phyloP scores from a whole-genome alignment of 768 basidiomycete species.

The Lactarius deliciosus region DNA sequence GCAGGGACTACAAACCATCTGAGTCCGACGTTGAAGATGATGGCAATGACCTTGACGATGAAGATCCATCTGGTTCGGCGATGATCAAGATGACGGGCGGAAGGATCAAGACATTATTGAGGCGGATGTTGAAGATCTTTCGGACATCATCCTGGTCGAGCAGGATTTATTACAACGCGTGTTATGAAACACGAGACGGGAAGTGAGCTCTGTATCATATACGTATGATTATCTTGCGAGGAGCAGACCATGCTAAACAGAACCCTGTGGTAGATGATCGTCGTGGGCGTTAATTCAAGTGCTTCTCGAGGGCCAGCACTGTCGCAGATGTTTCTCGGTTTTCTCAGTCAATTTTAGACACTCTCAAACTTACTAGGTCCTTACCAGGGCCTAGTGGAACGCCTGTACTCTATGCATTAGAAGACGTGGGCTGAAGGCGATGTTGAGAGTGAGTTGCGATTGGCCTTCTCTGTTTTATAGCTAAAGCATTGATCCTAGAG shows the following conservation, averaged over 20 bases:
- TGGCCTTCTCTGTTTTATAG: background rate
- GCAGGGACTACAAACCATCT: conserved; percentile 73
- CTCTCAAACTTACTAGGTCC: conserved; percentile 67
- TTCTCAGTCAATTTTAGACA: conserved; percentile 43
- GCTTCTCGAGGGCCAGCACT: conserved; percentile 58
- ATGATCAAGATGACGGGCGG: conserved; percentile 82
- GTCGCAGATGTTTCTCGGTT: conserved; percentile 53
- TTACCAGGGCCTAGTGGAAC: conserved; percentile 69
- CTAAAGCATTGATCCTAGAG: conserved; percentile 35
- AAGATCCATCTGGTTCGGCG: conserved; percentile 81
- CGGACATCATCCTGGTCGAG: conserved; percentile 72
- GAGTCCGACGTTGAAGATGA: conserved; percentile 77
- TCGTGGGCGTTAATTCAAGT: conserved; percentile 27
- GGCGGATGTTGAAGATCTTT: conserved; percentile 69
- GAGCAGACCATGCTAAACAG: conserved; percentile 19
- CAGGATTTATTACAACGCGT: conserved; percentile 57
- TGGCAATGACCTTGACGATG: conserved; percentile 53
- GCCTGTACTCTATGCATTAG: conserved; percentile 68
- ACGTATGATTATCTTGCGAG: conserved; percentile 17
- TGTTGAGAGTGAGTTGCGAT: conserved; percentile 49
- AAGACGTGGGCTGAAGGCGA: conserved; percentile 58
- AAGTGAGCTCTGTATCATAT: conserved; percentile 17
- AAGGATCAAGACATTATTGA: conserved; percentile 78
- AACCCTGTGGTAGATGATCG: conserved; percentile 10
- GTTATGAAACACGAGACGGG: conserved; percentile 64